Evolutionary conservation across 306 rosid species (phyloP), one percentile per base, ranked within the genome.

Genomic region (Dicorynia guianensis): DNA sequence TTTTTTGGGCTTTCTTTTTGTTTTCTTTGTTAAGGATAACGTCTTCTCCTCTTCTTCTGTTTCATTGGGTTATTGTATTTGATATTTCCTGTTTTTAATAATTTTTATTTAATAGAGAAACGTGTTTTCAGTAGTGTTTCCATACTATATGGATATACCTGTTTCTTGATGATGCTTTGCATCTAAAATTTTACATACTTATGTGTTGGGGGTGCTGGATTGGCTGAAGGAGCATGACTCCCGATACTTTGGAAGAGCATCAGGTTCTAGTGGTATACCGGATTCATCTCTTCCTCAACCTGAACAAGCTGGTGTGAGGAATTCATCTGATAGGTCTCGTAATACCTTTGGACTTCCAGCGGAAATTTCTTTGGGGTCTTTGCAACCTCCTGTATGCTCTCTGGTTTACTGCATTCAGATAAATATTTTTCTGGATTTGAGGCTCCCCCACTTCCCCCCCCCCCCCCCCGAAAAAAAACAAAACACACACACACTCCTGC

Each of bases 331-430:
- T 76, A 79, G 96, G 82, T 82, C 56, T 19, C 90, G 74, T 62
- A 87, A 71, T 76, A 15, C 77, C 67, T 82, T 80, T 79, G 97
- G 91, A 74, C 74, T 74, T 75, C 84, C 96, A 63, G 69, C 91
- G 19, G 67, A 90, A 71, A 84, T 80, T 71, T 75, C 99, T 69
- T 80, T 90, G 67, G 99, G 94, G 64, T 66, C 90, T 74, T 76
- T 79, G 76, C 90, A 85, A 77, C 90, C 98, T 78, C 85, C 88
- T 84, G 98, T 87, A 88, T 79, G 97, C 83, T 72, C 77, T 75
- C 61, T 81, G 76, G 47, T 75, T 75, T 70, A n/a, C 53, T 76
- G 70, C 15, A 55, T 73, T 84, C 62, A 69, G 42, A 69, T 61
- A 53, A 13, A 67, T 67, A 33, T 66, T 48, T 61, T 43, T 62